A percentile compares a stretch with the other conserved stretches of the same genome.
Evolutionary conservation across 805 yeast species (phyloP).

Genomic region (Saccharomycopsis vini): DNA sequence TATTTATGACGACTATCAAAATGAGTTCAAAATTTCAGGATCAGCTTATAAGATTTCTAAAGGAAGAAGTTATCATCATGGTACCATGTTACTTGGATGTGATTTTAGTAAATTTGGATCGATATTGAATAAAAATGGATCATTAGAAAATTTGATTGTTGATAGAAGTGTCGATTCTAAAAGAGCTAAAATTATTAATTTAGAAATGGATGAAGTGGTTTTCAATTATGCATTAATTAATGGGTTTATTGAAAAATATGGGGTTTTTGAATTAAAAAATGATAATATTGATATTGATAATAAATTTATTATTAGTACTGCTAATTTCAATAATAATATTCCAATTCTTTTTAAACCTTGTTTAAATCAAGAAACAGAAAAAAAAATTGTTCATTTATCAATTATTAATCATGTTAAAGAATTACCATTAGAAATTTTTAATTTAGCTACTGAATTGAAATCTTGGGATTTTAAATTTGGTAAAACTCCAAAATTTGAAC

Average conservation of each 20-base stretch:
- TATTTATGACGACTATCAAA: neutral
- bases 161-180: conserved; percentile 65
- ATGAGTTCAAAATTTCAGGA: conserved; percentile 66
- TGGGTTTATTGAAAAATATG: conserved; percentile 14
- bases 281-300: neutral
- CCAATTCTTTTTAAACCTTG: neutral
- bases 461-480: conserved; percentile 56
- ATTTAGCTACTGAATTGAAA: conserved; percentile 16
- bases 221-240: conserved; percentile 8
- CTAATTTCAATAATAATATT: too few species aligned
- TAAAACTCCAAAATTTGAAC: conserved; percentile 64
- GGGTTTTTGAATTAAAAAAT: neutral
- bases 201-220: conserved; percentile 26
- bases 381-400: neutral
- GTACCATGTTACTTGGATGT: conserved; percentile 80
- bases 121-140: conserved; percentile 43
- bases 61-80: conserved; percentile 87
- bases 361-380: neutral
- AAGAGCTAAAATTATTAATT: conserved; percentile 67
- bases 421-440: conserved; percentile 13
- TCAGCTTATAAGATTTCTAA: conserved; percentile 82
- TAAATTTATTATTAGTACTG: neutral
- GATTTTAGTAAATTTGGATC: conserved; percentile 49
- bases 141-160: conserved; percentile 23
- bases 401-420: neutral